Conservation (phyloP, 1,284 basidiomycete genomes). For the Pseudozyma tsukubaensis region DNA sequence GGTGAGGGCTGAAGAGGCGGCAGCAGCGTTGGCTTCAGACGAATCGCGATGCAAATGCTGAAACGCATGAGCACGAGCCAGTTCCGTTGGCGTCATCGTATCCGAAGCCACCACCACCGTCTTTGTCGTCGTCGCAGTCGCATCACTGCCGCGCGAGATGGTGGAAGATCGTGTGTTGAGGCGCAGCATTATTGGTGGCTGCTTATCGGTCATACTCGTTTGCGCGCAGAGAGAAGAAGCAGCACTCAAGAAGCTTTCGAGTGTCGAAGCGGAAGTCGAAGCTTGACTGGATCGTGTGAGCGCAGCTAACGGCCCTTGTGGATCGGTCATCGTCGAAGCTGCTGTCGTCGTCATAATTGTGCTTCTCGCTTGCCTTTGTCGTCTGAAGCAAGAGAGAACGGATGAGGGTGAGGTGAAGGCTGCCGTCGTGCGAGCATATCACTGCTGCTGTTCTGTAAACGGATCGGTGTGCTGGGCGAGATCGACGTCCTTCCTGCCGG, state of each 20-base stretch:
- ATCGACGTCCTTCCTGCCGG: too few relatives aligned
- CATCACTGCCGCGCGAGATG: neutral
- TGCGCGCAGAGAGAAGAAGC: constrained; percentile 20
- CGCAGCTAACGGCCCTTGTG: constrained; percentile 3
- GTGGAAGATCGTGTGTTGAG: neutral
- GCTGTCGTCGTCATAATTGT: too few relatives aligned
- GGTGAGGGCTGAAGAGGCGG: neutral
- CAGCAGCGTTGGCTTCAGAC: neutral
- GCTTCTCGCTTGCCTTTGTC: neutral
- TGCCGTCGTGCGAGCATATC: too few relatives aligned
- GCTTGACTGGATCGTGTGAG: constrained; percentile 43
- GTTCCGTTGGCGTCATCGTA: constrained; percentile 19
- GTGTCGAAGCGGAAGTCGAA: constrained; percentile 42
- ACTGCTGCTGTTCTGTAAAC: too few relatives aligned
- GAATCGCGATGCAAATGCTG: constrained; percentile 16
- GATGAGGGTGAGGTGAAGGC: too few relatives aligned
- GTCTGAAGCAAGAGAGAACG: neutral
- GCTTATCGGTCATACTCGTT: constrained; percentile 3
- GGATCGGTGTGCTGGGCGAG: too few relatives aligned
- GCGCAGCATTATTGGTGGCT: constrained; percentile 32
- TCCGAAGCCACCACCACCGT: neutral
- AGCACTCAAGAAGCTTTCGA: constrained; percentile 37
- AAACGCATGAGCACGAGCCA: constrained; percentile 28
- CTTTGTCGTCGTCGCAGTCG: neutral
- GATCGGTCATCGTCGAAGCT: constrained; percentile 3